Percentiles rank a stretch among this genome's conserved stretches.
Evolutionary conservation across 1,139 yeast genomes (phyloP).

Genomic region (Candida neerlandica): DNA sequence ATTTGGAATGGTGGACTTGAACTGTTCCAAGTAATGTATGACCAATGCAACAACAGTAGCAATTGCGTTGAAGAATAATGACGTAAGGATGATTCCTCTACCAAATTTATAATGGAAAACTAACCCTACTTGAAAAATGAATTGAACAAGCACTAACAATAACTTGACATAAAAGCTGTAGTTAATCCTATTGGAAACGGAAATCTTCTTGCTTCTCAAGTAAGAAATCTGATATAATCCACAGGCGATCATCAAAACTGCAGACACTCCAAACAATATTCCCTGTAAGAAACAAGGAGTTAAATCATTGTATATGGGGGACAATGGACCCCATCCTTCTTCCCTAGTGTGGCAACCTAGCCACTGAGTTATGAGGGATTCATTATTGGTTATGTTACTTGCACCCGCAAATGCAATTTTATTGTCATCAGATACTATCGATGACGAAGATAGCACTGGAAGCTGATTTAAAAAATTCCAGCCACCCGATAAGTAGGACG

Average conservation of each 20-base stretch:
- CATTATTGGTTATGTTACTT: not conserved
- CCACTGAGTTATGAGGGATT: conserved; percentile 13
- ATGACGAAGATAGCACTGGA: conserved; percentile 9
- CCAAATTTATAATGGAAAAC: conserved; percentile 20
- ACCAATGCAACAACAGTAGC: conserved; percentile 54
- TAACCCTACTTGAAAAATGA: conserved; percentile 33
- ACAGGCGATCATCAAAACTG: conserved; percentile 53
- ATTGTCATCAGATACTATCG: not conserved
- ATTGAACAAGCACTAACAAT: conserved; percentile 42
- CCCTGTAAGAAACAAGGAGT: conserved; percentile 88
- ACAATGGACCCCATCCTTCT: conserved; percentile 80
- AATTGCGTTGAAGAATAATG: conserved; percentile 39
- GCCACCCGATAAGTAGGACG: conserved; percentile 8
- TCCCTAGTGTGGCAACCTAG: conserved; percentile 18
- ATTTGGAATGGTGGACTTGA: conserved; percentile 63
- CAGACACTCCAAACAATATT: conserved; percentile 52
- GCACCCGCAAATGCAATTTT: not conserved
- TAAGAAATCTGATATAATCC: conserved; percentile 51
- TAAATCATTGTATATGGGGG: conserved; percentile 61
- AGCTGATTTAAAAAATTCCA: conserved; percentile 15
- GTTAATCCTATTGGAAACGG: conserved; percentile 35
- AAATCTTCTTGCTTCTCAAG: conserved; percentile 34
- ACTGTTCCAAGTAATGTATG: conserved; percentile 74
- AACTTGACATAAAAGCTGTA: conserved; percentile 49
- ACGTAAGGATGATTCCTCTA: conserved; percentile 46